Evolutionary conservation across 768 basidiomycete genomes (phyloP), one percentile per base, ranked within the genome.

Genomic region (Kwoniella newhampshirensis): DNA sequence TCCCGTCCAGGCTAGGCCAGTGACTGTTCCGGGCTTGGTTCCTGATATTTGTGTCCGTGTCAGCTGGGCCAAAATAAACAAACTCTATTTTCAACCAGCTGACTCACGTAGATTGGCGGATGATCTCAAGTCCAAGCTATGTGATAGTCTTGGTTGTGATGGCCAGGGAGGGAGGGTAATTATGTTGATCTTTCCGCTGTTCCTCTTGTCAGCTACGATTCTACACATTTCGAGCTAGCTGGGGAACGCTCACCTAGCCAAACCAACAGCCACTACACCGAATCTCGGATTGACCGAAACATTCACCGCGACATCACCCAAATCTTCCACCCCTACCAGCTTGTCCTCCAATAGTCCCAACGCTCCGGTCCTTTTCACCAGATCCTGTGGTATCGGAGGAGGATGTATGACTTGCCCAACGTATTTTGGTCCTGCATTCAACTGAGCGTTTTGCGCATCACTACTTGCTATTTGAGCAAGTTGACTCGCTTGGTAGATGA

Each of bases 1-100:
- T 0, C 89, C 89, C 48, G 89, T 93, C 94, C 93, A 97, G 65
- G 91, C 85, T 75, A 94, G 57, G n/a, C 56, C 42, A 1, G 56
- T 67, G 20, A 77, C 62, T n/a, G 36, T 42, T 2, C 75, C 73
- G 0, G 70, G 69, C 17, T 66, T 67, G 18, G 60, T 63, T 36
- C 43, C 54, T 64, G 56, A 28, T 6, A 32, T 32, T 6, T 20
- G 41, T n/a, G n/a, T n/a, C n/a, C n/a, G 15, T 27, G 26, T 43
- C 51, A 3, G 44, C 26, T 13, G 17, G 1, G 35, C 21, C 48
- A 37, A 39, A 17, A 2, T 18, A 54, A 23, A 5, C 18, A 36
- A 41, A 9, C 23, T 5, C 8, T 41, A 30, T 1, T 43, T 15
- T 49, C 13, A 50, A 47, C 1, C 56, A 12, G 18, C 39, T 44